A percentile compares a stretch with the other conserved stretches of the same genome.
These are phyloP conservation scores for Epichloe brachyelytri DNA, from an alignment of 2,329 filamentous ascomycete species.

Conservation along the genomic window DNA sequence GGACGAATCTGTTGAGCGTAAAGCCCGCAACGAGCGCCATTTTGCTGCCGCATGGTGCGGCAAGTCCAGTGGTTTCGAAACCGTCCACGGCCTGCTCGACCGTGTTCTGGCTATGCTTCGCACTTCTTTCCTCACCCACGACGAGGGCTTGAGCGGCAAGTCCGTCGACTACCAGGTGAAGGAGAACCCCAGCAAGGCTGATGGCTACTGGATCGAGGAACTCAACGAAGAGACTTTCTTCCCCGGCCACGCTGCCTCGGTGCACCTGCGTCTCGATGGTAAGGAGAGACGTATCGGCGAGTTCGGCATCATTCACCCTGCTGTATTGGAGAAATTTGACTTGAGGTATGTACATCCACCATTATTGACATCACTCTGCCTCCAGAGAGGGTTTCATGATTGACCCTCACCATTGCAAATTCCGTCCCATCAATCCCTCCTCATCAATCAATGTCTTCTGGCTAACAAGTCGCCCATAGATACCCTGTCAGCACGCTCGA, in stretches of 20 bases:
- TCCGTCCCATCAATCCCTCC: neutral
- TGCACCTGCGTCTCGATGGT: constrained; percentile 63
- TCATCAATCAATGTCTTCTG: neutral
- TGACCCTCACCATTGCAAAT: no score
- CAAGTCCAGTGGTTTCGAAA: constrained; percentile 87
- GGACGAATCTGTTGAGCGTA: constrained; percentile 67
- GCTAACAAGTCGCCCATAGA: constrained; percentile 24
- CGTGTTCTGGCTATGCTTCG: constrained; percentile 86
- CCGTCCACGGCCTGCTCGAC: constrained; percentile 88
- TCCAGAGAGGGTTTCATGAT: no score
- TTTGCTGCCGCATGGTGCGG: constrained; percentile 95
- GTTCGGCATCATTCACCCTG: constrained; percentile 89
- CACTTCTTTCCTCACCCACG: constrained; percentile 63
- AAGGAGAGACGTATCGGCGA: constrained; percentile 70
- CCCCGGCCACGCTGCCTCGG: constrained; percentile 72
- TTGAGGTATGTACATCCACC: constrained; percentile 45
- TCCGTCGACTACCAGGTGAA: constrained; percentile 39
- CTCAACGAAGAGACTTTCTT: constrained; percentile 88
- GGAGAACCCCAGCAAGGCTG: constrained; percentile 42
- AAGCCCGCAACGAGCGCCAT: constrained; percentile 83
- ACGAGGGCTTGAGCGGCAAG: constrained; percentile 49
- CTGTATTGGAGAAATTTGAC: constrained; percentile 86
- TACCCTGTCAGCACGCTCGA: constrained; percentile 91
- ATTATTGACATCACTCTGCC: neutral
- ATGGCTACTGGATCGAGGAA: constrained; percentile 91